These are phyloP conservation scores for Pseudocercospora musae DNA, from an alignment of 2,329 filamentous ascomycete species.

Conservation along the genomic window DNA sequence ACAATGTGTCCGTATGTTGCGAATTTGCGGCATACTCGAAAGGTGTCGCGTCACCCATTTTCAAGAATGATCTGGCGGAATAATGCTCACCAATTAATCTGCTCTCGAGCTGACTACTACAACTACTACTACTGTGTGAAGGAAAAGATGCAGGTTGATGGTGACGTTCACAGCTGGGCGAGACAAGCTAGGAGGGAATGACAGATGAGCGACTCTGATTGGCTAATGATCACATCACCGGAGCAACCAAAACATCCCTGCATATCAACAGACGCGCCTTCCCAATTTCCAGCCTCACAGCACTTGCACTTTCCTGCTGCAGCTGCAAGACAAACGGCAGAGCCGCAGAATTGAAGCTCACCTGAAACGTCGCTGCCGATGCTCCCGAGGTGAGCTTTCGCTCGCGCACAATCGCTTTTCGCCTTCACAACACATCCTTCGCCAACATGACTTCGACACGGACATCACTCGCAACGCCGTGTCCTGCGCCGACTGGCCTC, in stretches of 20 bases:
- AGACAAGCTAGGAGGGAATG: not conserved
- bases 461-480: conserved; percentile 27
- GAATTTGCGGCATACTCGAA: not conserved
- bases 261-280: not conserved
- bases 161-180: not conserved
- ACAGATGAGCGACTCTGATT: not conserved
- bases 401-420: not conserved
- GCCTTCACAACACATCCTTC: not conserved
- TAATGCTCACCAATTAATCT: not conserved
- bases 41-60: not conserved
- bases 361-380: not conserved
- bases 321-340: not conserved
- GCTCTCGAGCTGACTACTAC: not conserved
- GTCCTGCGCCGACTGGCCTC: conserved; percentile 25
- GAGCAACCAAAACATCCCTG: not conserved
- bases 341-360: not conserved
- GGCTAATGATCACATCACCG: not conserved
- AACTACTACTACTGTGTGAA: no score
- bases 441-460: conserved; percentile 23
- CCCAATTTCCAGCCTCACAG: not conserved
- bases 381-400: not conserved
- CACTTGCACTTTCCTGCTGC: not conserved
- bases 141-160: not conserved
- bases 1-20: not conserved
- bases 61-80: not conserved